These are phyloP conservation scores for Acanthamoeba castellanii DNA, from an alignment of 208 protist species.

Conservation along the genomic window DNA sequence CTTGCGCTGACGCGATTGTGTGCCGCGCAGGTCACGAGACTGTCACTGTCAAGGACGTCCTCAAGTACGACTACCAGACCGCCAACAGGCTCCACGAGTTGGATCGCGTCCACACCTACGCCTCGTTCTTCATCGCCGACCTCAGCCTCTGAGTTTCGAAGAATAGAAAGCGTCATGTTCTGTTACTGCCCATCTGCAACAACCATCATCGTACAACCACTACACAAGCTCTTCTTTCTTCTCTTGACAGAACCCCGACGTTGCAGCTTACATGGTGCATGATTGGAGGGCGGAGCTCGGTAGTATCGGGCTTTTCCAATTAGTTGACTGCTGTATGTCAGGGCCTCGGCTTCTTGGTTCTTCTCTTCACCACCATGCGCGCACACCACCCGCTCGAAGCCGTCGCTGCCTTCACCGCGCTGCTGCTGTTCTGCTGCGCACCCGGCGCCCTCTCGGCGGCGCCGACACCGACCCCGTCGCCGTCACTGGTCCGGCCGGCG, in stretches of 20 bases:
- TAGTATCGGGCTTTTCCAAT: not conserved
- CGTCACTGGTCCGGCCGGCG: not conserved
- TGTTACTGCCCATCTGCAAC: no score
- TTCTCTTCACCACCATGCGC: not conserved
- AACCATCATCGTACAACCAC: no score
- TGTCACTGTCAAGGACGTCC: conserved; percentile 53
- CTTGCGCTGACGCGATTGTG: not conserved
- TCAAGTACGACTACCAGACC: conserved; percentile 46
- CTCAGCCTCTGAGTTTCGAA: conserved; percentile 7
- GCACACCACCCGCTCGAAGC: not conserved
- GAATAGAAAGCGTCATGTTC: no score
- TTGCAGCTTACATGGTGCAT: no score
- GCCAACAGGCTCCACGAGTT: conserved; percentile 65
- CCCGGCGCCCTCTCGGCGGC: not conserved
- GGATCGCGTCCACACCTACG: conserved; percentile 77
- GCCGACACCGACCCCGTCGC: not conserved
- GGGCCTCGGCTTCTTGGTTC: no score
- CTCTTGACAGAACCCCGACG: no score
- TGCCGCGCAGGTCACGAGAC: not conserved
- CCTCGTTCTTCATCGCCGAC: conserved; percentile 74
- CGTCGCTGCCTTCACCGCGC: not conserved
- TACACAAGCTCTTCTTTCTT: no score
- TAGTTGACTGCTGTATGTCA: no score
- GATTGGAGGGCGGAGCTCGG: no score
- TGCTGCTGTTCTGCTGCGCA: not conserved